Conservation (phyloP, 805 yeast genomes). For the Yamadazyma sp. region DNA sequence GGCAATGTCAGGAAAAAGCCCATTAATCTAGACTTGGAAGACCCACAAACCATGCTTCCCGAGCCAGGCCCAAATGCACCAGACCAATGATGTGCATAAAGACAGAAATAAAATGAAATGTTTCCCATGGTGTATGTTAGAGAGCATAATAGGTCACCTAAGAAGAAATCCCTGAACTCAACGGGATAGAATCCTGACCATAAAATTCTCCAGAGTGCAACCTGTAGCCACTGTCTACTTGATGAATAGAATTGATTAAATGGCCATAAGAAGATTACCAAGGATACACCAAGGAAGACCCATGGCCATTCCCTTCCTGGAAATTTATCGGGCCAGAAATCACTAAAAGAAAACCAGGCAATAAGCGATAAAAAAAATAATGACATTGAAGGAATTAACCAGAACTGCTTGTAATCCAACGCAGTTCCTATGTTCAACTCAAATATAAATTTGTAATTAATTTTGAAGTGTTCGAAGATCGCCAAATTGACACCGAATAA, state of each 20-base stretch:
- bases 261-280: slow-evolving; percentile 58
- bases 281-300: slow-evolving; percentile 57
- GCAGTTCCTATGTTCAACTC: slow-evolving; percentile 74
- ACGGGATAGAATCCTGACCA: slow-evolving; percentile 90
- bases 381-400: slow-evolving; percentile 59
- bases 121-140: slow-evolving; percentile 86
- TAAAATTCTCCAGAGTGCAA: slow-evolving; percentile 67
- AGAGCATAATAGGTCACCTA: slow-evolving; percentile 90
- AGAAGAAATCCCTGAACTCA: slow-evolving; percentile 88
- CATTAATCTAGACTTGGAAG: slow-evolving; percentile 67
- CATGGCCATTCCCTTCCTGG: slow-evolving; percentile 80
- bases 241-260: slow-evolving; percentile 50
- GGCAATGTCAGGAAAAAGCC: slow-evolving; percentile 87
- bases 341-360: slow-evolving; percentile 72
- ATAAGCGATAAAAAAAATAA: slow-evolving; percentile 57
- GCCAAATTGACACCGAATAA: slow-evolving; percentile 67
- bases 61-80: slow-evolving; percentile 38
- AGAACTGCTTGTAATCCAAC: slow-evolving; percentile 62
- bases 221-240: slow-evolving; percentile 76
- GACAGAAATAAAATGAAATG: slow-evolving; percentile 79
- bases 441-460: slow-evolving; percentile 89
- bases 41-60: slow-evolving; percentile 58
- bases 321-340: slow-evolving; percentile 58
- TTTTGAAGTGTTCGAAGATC: slow-evolving; percentile 70
- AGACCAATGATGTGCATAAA: slow-evolving; percentile 71